Base-by-base conservation (phyloP, 164 flowering plant species). In the Chimonanthus praecox region DNA sequence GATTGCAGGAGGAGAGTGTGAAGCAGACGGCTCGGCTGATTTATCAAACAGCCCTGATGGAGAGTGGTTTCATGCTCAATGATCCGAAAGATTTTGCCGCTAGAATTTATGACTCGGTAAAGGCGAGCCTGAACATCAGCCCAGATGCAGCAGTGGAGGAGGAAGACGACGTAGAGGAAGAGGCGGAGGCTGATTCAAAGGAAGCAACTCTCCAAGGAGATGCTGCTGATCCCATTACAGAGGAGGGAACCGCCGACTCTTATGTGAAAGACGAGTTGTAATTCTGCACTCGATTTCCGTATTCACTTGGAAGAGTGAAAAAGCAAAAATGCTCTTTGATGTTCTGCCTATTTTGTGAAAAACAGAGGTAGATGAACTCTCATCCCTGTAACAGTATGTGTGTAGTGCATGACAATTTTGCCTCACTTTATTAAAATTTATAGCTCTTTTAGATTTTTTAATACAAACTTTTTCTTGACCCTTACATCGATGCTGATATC, bases 41-140 rank as follows among this genome's bases (percentile, higher is more conserved):
- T 69, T 94, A 94, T 84, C 98, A 94, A 72, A 94, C 98, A 6
- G 96, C 97, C 4, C 87, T 94, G 10, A 84, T 92, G 91, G 98
- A 92, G 84, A 92, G 98, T 75, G 99, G 99, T 7, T 94, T 94
- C 77, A 15, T 76, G 51, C 87, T 85, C 6, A 73, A 16, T 49
- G 96, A 92, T 66, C 98, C 98, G 21, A 90, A 92, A 84, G 94
- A 89, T 66, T 92, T 94, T 71, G 97, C 99, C 9, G 80, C 87
- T 16, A 78, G 87, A 2, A 90, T 94, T 71, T 90, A 94, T 73
- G 75, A 75, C 74, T 83, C 96, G 0, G 98, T 92, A 78, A 94
- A 90, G 79, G n/a, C 81, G 20, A 83, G 93, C 74, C 83, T 94
- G 44, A 82, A 88, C 67, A 87, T 94, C 71, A 89, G 83, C 73